Percentiles rank a stretch among this genome's conserved stretches.
Evolutionary conservation across 495 filamentous ascomycete species (phyloP).

Genomic region (Tuber calosporum): DNA sequence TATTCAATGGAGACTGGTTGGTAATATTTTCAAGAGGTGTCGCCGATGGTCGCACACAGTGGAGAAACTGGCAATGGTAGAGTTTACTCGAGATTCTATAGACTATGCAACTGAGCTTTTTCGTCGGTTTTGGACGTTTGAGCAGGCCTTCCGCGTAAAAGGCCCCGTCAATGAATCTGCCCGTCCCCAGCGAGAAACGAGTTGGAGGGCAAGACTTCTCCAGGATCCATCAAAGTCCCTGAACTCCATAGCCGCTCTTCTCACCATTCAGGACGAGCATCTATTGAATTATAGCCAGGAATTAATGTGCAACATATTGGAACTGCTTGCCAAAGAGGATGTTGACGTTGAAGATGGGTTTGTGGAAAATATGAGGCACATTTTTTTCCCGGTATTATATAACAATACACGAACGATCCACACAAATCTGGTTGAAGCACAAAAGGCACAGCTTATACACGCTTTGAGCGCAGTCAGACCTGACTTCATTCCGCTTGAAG

Average conservation of each 20-base stretch:
- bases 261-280: conserved; percentile 40
- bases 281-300: conserved; percentile 39
- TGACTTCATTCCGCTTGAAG: conserved; percentile 34
- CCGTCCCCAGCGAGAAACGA: conserved; percentile 22
- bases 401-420: conserved; percentile 19
- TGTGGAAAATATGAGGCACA: conserved; percentile 34
- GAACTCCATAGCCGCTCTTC: conserved; percentile 29
- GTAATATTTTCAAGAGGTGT: conserved; percentile 72
- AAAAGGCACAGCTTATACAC: conserved; percentile 38
- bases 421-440: conserved; percentile 39
- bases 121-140: conserved; percentile 46
- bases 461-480: conserved; percentile 31
- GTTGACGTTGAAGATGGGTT: conserved; percentile 37
- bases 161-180: conserved; percentile 30
- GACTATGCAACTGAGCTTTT: conserved; percentile 82
- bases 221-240: conserved; percentile 37
- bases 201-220: conserved; percentile 34
- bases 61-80: conserved; percentile 68
- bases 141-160: conserved; percentile 36
- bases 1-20: conserved; percentile 67
- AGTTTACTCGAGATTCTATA: conserved; percentile 90
- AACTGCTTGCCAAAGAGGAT: conserved; percentile 37
- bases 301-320: conserved; percentile 41
- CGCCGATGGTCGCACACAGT: conserved; percentile 67
- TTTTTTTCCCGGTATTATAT: conserved; percentile 29